These are phyloP conservation scores for Chrysochromulina parva DNA, from an alignment of 78 protist genomes.

Conservation along the genomic window DNA sequence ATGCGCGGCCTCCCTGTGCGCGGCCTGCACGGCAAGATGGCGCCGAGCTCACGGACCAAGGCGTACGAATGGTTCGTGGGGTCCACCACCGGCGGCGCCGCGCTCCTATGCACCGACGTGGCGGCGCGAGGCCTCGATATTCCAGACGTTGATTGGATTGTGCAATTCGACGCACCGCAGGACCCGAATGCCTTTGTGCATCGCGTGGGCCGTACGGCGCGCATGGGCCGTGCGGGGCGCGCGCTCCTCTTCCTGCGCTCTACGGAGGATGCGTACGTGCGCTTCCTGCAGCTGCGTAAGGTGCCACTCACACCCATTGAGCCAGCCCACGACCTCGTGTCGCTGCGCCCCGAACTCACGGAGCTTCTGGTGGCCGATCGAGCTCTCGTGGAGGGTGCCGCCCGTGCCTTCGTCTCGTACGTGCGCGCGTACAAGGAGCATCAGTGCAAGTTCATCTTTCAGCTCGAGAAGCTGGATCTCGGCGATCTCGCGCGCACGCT, in stretches of 20 bases:
- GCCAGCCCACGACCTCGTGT: neutral
- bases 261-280: neutral
- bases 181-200: conserved; percentile 86
- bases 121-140: conserved; percentile 81
- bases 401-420: conserved; percentile 63
- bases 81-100: neutral
- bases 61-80: neutral
- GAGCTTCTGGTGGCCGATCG: conserved; percentile 31
- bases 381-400: conserved; percentile 45
- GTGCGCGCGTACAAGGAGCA: conserved; percentile 85
- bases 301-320: neutral
- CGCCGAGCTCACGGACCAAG: neutral
- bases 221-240: conserved; percentile 63
- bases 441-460: conserved; percentile 67
- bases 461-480: conserved; percentile 51
- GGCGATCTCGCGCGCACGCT: conserved; percentile 45
- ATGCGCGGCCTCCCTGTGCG: neutral
- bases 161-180: conserved; percentile 88
- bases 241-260: neutral
- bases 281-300: neutral
- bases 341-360: neutral
- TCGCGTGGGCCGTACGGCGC: conserved; percentile 91
- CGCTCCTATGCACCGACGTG: conserved; percentile 27
- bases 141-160: conserved; percentile 82
- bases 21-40: conserved; percentile 80